These are phyloP conservation scores for Penicillium brevicompactum DNA, from an alignment of 2,329 filamentous ascomycete species.

Conservation along the genomic window DNA sequence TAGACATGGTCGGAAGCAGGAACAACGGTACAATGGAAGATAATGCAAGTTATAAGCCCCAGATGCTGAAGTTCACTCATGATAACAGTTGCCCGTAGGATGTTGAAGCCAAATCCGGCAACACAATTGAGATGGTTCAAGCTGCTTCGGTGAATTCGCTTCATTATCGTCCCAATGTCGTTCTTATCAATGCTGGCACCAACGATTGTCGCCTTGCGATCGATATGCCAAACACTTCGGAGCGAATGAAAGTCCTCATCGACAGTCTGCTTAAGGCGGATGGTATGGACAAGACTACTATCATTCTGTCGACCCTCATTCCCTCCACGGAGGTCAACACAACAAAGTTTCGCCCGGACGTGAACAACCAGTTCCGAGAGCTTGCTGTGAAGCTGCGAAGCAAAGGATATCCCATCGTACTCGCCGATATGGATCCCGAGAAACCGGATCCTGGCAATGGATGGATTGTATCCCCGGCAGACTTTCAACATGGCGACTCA, in stretches of 20 bases:
- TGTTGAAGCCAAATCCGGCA: neutral
- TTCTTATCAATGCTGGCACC: neutral
- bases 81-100: neutral
- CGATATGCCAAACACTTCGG: neutral
- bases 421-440: neutral
- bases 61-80: neutral
- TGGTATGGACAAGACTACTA: neutral
- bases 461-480: neutral
- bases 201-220: neutral
- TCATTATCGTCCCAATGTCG: neutral
- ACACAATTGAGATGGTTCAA: neutral
- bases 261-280: neutral
- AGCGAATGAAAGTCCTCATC: neutral
- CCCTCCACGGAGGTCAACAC: neutral
- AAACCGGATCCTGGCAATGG: neutral
- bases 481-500: neutral
- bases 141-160: neutral
- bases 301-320: neutral
- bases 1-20: conserved; percentile 18
- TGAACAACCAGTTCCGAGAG: neutral
- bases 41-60: conserved; percentile 18
- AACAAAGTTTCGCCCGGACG: neutral
- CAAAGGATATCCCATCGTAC: neutral
- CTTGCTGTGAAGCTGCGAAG: neutral
- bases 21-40: conserved; percentile 16